Evolutionary conservation across 805 yeast species (phyloP), one percentile per base, ranked within the genome.

Genomic region (Kodamaea laetipori): DNA sequence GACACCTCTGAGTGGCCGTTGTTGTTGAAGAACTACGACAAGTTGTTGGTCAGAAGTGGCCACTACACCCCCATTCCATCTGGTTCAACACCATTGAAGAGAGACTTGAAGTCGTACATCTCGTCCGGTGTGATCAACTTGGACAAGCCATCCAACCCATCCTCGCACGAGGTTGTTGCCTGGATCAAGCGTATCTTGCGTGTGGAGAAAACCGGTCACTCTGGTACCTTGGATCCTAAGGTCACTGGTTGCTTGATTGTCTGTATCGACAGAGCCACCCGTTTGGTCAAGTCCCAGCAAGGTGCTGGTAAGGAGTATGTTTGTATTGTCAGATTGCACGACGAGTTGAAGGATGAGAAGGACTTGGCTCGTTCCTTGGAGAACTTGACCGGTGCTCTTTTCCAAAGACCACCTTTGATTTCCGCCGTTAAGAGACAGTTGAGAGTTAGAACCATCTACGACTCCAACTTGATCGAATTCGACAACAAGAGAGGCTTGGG

Each of bases 241-340:
- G 99, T 94, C 61, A 94, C 99, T 39, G 99, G 99, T 54, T 94
- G 99, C 77, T 78, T 94, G 66, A 94, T 94, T 67, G 99, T 94
- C 49, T 94, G 99, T 80, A 80, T 94, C 55, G 99, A 94, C 71
- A 83, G 97, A 67, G 99, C 99, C 47, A 94, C 99, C 44, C 84
- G 99, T 73, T 78, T 94, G 63, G 99, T 94, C 55, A 94, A 94
- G 71, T 88, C 97, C 43, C 99, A 94, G 75, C 99, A 94, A 72
- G 98, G 98, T 74, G 99, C 99, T 37, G 99, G 99, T 79, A 94
- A 94, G 69, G 99, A 94, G 82, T 94, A 94, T 73, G 99, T 94
- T 44, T 94, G 98, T 77, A 89, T 94, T 55, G 94, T 88, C 46
- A 83, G 98, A 76, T 77, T 94, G 59, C 99, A 94, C 68, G 97